Base-by-base conservation (phyloP, 129 eudicot species). In the Centella asiatica region DNA sequence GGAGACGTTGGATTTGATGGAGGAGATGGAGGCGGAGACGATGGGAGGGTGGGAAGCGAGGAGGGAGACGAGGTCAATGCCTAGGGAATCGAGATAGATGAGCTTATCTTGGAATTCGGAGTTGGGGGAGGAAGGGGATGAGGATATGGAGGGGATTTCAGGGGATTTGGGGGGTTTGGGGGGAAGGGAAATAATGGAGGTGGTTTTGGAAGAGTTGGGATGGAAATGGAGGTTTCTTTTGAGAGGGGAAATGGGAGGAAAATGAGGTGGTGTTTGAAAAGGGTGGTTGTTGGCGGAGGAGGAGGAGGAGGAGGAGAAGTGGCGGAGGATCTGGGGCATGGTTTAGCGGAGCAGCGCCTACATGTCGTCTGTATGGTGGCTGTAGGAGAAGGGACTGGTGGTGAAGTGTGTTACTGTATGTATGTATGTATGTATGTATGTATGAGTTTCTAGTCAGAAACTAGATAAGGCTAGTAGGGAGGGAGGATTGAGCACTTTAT, bases 81-180 rank as follows among this genome's bases (percentile, higher is more conserved):
- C 97, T 3, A 82, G 40, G 56, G 95, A 82, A 44, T 89, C 97
- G 0, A 89, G 67, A 79, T 74, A 85, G 69, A 89, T 64, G 62
- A 85, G 73, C 36, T 77, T 75, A 26, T 85, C 83, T 65, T 82
- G 87, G 71, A 85, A 79, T 0, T 72, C 66, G 49, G 75, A 39
- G 58, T 33, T 66, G 42, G 66, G 37, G 61, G 36, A 59, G 37
- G 47, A 44, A 69, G 45, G 52, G 54, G 79, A 61, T 1, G 77
- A 72, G 56, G 72, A 23, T 13, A 60, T 59, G 55, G 69, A 29
- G 74, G 67, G 42, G 59, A 50, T 48, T 32, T 32, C n/a, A 44
- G 54, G 59, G 54, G 57, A 23, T 42, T 34, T 66, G 57, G 61
- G 65, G 48, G 82, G 78, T 66, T 75, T 77, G 13, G 67, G 64